Base-by-base conservation (phyloP, 176 grass and related monocot species). In the Juncus effusus region DNA sequence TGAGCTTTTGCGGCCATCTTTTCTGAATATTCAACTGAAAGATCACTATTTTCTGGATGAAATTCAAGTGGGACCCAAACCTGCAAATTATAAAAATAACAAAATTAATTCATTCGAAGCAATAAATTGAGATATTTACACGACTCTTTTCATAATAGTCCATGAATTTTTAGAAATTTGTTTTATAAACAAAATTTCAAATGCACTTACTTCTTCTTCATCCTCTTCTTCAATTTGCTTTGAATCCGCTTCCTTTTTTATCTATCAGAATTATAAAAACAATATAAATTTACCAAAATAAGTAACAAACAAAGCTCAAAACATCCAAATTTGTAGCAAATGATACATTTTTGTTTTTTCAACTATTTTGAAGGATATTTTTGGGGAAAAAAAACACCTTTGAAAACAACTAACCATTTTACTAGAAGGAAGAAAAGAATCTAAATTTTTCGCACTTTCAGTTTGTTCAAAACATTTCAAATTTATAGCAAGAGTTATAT, bases 241-340 rank as follows among this genome's bases (percentile, higher is more conserved):
- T 42, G 52, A 72, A 72, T 72, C 68, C 54, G 11, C 68, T 72
- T 47, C 54, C 7, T 15, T 72, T 38, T 72, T 72, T 4, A 55
- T 13, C 68, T 72, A 6, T 72, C 54, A 37, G 57, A 59, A 59
- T 44, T 5, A 14, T 72, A 72, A 44, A 47, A 47, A 47, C 1
- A 47, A 47, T 47, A 47, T 47, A 6, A 47, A 9, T 47, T 47
- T 28, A 28, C 19, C 19, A 28, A 28, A 28, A 28, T 28, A 28
- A 28, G 19, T 28, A 28, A 28, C 19, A 28, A 28, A 28, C 19
- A 28, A 28, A 28, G 1, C 19, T 28, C 19, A 28, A 28, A 28
- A 28, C 19, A 28, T 28, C 1, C 19, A 28, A 28, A 28, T 28
- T 28, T 28, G 19, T 28, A 28, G 19, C 19, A 28, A 28, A 28